Base-by-base conservation (phyloP, 2,329 filamentous ascomycete species). In the Diaporthe destruens region DNA sequence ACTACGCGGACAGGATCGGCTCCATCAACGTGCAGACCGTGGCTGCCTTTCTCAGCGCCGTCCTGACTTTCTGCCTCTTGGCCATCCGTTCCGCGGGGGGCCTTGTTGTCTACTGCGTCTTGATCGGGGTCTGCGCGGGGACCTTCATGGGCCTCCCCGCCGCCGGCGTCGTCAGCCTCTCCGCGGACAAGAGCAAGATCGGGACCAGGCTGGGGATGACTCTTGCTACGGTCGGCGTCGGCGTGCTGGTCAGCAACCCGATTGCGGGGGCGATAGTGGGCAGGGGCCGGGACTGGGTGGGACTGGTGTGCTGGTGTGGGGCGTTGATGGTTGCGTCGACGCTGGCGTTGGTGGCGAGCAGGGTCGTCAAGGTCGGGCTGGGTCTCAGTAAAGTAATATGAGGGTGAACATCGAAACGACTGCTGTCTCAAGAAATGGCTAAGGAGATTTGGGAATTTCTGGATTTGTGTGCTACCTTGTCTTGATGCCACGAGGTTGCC, bases 241-340 rank as follows among this genome's bases (percentile, higher is more conserved):
- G 88, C 82, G 72, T 89, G 81, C 77, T 91, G 82, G 75, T 89
- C 1, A 81, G 82, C 0, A 90, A 74, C 79, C 85, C 74, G 80
- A 87, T 78, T 83, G 86, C 79, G 84, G 81, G 89, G 80, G 90
- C 77, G 59, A 86, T 81, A 77, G 78, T 83, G 73, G 78, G 78
- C 1, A 69, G 71, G 8, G 55, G 54, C 6, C 57, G 71, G 2
- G n/a, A 69, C 29, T 69, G 67, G 67, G 42, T 69, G 20, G 67
- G 67, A 9, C 44, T 69, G 11, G 42, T 59, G n/a, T 29, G 47
- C 32, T 69, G 54, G 67, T 69, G 67, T 42, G 67, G 42, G 18
- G 54, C 23, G 0, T 49, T 69, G 44, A 34, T 69, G 9, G 16
- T 59, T 11, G 67, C 67, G 12, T 69, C 67, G 18, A 69, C 53